Conservation (phyloP, 2,329 filamentous ascomycete genomes). For the Dactylellina drechsleri region DNA sequence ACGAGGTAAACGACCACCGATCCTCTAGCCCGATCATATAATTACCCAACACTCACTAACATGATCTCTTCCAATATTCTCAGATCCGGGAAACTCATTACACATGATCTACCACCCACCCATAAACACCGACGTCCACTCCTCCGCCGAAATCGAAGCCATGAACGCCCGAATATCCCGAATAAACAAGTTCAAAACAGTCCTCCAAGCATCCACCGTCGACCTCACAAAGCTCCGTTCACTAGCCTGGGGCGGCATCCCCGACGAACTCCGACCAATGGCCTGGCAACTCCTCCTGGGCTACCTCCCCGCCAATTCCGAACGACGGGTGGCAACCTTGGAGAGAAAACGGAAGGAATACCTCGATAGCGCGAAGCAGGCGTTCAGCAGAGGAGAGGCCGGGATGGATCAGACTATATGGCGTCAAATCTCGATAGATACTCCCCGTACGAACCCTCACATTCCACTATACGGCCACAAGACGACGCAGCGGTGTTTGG, state of each 20-base stretch:
- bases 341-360: slow-evolving; percentile 98
- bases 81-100: slow-evolving; percentile 87
- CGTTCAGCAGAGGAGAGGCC: slow-evolving; percentile 74
- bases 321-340: slow-evolving; percentile 85
- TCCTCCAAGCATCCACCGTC: slow-evolving; percentile 91
- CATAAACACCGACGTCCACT: slow-evolving; percentile 73
- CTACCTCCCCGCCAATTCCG: slow-evolving; percentile 95
- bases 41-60: slow-evolving; percentile 3
- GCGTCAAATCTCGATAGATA: slow-evolving; percentile 99
- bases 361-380: slow-evolving; percentile 84
- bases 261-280: slow-evolving; percentile 95
- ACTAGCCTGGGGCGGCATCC: slow-evolving; percentile 92
- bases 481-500: slow-evolving; percentile 90
- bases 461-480: slow-evolving; percentile 95
- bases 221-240: slow-evolving; percentile 83
- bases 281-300: slow-evolving; percentile 97
- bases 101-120: slow-evolving; percentile 91
- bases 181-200: slow-evolving; percentile 98
- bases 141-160: slow-evolving; percentile 76
- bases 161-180: slow-evolving; percentile 87
- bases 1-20: slow-evolving; percentile 66
- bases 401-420: slow-evolving; percentile 96
- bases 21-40: neutral
- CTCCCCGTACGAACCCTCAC: slow-evolving; percentile 94
- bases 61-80: neutral